These are phyloP conservation scores for Trichophyton rubrum DNA, from an alignment of 2,329 filamentous ascomycete species.

Conservation along the genomic window DNA sequence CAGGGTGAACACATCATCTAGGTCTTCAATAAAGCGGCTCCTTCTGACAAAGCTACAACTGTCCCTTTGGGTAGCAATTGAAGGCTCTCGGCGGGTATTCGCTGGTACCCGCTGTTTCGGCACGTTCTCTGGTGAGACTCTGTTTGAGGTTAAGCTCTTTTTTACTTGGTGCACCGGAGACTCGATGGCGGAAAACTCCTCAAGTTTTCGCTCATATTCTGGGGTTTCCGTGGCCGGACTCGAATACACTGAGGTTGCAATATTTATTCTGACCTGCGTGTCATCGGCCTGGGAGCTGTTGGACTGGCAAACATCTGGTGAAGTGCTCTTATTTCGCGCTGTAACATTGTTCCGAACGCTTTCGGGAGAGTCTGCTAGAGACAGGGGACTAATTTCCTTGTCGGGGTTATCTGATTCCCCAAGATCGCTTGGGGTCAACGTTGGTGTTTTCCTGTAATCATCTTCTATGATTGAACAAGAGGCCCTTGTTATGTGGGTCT, in stretches of 20 bases:
- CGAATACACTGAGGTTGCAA: neutral
- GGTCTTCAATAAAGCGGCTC: conserved; percentile 26
- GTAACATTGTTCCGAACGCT: neutral
- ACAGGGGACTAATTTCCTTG: neutral
- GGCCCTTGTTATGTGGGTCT: neutral
- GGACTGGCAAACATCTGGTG: neutral
- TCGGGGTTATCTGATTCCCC: neutral
- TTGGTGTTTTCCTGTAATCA: neutral
- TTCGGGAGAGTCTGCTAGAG: neutral
- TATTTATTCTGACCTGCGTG: neutral
- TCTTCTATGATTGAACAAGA: neutral
- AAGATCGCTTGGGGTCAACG: neutral
- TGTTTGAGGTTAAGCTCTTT: neutral
- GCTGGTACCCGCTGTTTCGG: neutral
- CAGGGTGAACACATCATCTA: conserved; percentile 13
- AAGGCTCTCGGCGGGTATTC: neutral
- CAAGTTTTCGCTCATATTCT: neutral
- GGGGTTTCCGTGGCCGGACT: neutral
- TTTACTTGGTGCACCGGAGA: neutral
- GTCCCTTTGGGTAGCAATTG: neutral
- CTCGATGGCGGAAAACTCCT: neutral
- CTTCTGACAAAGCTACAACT: conserved; percentile 8
- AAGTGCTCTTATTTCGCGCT: neutral
- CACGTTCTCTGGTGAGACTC: neutral
- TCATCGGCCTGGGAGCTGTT: neutral